Evolutionary conservation across 495 filamentous ascomycete genomes (phyloP).

Genomic region (Xylaria grammica): DNA sequence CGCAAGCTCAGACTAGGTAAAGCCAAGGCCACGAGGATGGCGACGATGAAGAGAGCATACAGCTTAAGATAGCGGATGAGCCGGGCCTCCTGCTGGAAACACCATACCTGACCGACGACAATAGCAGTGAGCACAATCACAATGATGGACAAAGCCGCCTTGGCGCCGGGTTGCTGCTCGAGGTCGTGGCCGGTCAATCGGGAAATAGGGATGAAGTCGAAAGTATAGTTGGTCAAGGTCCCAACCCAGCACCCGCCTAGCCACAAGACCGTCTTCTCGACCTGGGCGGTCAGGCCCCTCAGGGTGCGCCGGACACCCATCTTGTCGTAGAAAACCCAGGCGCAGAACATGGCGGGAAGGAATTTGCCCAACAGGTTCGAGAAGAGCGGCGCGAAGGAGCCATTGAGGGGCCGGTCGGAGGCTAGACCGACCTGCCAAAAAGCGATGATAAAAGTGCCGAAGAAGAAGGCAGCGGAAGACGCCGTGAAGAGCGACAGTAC

Average conservation of each 20-base stretch:
- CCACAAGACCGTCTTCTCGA: slow-evolving; percentile 77
- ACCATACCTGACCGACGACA: slow-evolving; percentile 71
- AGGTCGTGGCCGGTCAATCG: slow-evolving; percentile 80
- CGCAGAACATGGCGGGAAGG: slow-evolving; percentile 76
- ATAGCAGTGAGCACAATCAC: slow-evolving; percentile 64
- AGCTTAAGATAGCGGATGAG: slow-evolving; percentile 73
- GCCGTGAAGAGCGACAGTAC: slow-evolving; percentile 72
- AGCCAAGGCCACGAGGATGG: slow-evolving; percentile 67
- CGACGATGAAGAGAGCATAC: slow-evolving; percentile 64
- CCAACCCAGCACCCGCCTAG: slow-evolving; percentile 78
- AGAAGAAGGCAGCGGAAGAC: slow-evolving; percentile 72
- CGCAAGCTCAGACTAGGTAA: slow-evolving; percentile 84
- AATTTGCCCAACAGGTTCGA: slow-evolving; percentile 75
- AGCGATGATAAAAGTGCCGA: slow-evolving; percentile 70
- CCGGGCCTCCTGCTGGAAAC: slow-evolving; percentile 73
- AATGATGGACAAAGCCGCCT: slow-evolving; percentile 70
- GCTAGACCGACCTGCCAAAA: slow-evolving; percentile 81
- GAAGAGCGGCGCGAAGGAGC: slow-evolving; percentile 57
- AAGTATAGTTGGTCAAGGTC: slow-evolving; percentile 80
- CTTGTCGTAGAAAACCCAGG: slow-evolving; percentile 75
- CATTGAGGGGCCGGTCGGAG: slow-evolving; percentile 71
- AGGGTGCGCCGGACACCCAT: slow-evolving; percentile 61
- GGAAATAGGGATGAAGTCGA: slow-evolving; percentile 82
- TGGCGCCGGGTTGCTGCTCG: slow-evolving; percentile 75
- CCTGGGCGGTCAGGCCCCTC: slow-evolving; percentile 62